These are phyloP conservation scores for Codiaeum variegatum DNA, from an alignment of 441 rosid genomes.

Conservation along the genomic window DNA sequence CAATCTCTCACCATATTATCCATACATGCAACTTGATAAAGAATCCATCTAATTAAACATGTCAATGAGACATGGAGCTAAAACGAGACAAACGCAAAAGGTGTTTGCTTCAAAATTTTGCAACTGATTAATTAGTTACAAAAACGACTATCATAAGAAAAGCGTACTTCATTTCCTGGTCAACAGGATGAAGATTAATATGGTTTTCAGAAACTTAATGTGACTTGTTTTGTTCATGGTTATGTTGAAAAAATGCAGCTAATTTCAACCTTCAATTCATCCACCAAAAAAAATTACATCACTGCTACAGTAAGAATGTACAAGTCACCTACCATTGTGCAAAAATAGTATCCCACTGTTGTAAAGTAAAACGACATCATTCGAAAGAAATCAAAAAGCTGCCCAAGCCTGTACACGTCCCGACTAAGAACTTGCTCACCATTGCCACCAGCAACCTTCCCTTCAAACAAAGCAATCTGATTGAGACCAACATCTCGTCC, in stretches of 20 bases:
- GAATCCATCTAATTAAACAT: constrained; percentile 10
- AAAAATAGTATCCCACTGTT: constrained; percentile 91
- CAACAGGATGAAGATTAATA: constrained; percentile 4
- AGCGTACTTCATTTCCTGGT: not conserved
- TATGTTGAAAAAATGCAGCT: constrained; percentile 12
- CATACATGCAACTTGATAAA: not conserved
- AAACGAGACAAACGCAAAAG: not conserved
- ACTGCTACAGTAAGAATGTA: not conserved
- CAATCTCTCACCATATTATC: too few species aligned
- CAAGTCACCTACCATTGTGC: constrained; percentile 79
- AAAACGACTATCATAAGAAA: not conserved
- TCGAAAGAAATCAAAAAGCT: constrained; percentile 95
- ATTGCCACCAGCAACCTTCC: constrained; percentile 98
- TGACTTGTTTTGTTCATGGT: not conserved
- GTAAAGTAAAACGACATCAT: constrained; percentile 98
- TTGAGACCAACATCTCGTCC: constrained; percentile 99
- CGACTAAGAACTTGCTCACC: constrained; percentile 99
- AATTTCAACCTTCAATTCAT: constrained; percentile 8
- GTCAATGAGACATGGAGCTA: constrained; percentile 9
- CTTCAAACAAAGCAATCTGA: constrained; percentile 98
- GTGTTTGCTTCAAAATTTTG: not conserved
- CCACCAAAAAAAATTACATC: not conserved
- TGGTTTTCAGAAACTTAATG: not conserved
- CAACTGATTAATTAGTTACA: not conserved
- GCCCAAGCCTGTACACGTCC: constrained; percentile 97